Evolutionary conservation across 2,329 filamentous ascomycete genomes (phyloP), one percentile per base, ranked within the genome.

Genomic region (Stachybotrys echinatus): DNA sequence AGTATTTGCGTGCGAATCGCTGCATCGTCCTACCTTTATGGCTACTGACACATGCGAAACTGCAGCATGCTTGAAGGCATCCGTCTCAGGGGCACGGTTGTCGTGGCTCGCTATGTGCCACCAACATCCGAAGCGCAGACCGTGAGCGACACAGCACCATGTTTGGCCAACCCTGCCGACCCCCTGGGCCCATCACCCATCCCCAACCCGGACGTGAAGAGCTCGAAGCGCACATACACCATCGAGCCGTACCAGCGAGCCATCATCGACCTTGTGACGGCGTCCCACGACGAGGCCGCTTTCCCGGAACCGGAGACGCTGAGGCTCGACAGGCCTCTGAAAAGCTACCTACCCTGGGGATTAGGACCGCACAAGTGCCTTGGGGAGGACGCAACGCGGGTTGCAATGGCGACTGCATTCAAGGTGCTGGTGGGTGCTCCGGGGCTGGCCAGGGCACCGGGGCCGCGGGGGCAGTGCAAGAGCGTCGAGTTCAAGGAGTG

Each of bases 401-500:
- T 20, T 19, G 40, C 18, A 20, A 43, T 43, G 40, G 5, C 14
- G 18, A 43, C 40, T 18, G 40, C 40, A 5, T 43, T 43, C 40
- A 46, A 46, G 22, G 27, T 46, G 12, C 52, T 46, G 8, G 12
- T 46, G 23, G 27, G 44, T 5, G 5, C 23, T 17, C 27, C 20
- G 5, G 44, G 44, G 20, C 21, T 46, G 12, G 18, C n/a, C 22
- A 23, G 44, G 18, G 40, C 23, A 2, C 40, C 40, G 4, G 40
- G 40, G 6, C 40, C 40, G 6, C 6, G 40, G 14, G 40, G 40
- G 14, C 40, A 43, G 17, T 43, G 40, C 40, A 43, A 43, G 40
- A 43, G 40, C 5, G 40, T 43, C 6, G 40, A 43, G 40, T 43
- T 43, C 40, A 43, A 43, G 40, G 40, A 43, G 22, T 43, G 40